Evolutionary conservation across 2,329 filamentous ascomycete species (phyloP).

Genomic region (Cytospora mali): DNA sequence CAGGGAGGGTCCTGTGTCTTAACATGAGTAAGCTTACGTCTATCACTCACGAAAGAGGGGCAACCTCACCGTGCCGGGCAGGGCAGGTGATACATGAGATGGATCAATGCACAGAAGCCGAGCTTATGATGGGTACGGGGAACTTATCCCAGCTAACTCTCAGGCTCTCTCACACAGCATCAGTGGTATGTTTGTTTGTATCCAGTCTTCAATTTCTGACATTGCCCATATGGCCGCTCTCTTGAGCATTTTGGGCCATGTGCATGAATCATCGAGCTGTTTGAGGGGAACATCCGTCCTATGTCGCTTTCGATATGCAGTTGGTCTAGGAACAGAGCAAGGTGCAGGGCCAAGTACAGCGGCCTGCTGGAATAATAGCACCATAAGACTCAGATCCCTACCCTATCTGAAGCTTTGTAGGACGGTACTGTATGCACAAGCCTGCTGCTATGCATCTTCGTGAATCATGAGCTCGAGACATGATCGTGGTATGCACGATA

Average conservation of each 20-base stretch:
- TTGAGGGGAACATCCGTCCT: background rate
- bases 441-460: background rate
- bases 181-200: background rate
- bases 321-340: too few relatives aligned
- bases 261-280: background rate
- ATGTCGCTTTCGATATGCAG: background rate
- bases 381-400: background rate
- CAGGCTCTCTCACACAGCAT: too few relatives aligned
- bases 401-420: background rate
- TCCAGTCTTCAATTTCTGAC: background rate
- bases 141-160: background rate
- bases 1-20: background rate
- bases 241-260: background rate
- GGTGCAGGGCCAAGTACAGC: background rate
- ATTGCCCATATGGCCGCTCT: background rate
- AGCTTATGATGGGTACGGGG: background rate
- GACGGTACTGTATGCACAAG: background rate
- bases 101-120: background rate
- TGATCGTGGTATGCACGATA: background rate
- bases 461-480: background rate
- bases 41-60: background rate
- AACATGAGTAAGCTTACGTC: background rate
- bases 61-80: background rate
- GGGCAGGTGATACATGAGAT: background rate
- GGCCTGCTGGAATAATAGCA: too few relatives aligned